phyloP scores from a whole-genome alignment of 2,329 filamentous ascomycete genomes.

The Conoideocrella luteorostrata region DNA sequence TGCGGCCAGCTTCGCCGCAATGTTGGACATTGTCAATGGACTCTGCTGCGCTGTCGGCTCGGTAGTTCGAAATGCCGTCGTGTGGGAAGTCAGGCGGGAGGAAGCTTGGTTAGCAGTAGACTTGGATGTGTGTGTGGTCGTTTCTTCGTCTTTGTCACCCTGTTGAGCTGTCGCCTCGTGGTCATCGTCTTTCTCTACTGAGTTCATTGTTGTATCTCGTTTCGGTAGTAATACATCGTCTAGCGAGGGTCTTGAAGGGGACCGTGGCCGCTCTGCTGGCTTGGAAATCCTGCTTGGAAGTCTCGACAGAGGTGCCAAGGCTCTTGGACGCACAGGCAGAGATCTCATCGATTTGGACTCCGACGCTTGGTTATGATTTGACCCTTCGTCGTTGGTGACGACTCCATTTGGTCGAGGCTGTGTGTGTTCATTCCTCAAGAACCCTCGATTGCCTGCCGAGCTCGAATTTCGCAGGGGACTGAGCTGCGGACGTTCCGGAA shows the following conservation, averaged over 20 bases:
- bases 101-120: background rate
- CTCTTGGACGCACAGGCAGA: slow-evolving; percentile 17
- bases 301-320: slow-evolving; percentile 5
- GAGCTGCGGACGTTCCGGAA: slow-evolving; percentile 40
- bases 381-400: slow-evolving; percentile 42
- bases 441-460: slow-evolving; percentile 42
- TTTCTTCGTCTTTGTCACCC: background rate
- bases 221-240: slow-evolving; percentile 27
- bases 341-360: slow-evolving; percentile 20
- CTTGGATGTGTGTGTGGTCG: background rate
- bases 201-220: slow-evolving; percentile 13
- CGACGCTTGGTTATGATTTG: slow-evolving; percentile 34
- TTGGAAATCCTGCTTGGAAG: slow-evolving; percentile 4
- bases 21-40: slow-evolving; percentile 54
- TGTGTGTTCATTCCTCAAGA: slow-evolving; percentile 17
- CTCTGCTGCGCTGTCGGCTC: slow-evolving; percentile 37
- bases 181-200: slow-evolving; percentile 1
- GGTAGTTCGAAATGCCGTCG: background rate
- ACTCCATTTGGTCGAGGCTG: slow-evolving; percentile 34
- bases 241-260: slow-evolving; percentile 24
- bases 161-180: background rate
- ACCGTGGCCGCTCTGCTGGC: slow-evolving; percentile 15
- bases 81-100: background rate
- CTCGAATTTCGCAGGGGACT: slow-evolving; percentile 47
- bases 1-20: slow-evolving; percentile 57